Percentiles rank a stretch among this genome's conserved stretches.
Evolutionary conservation across 2,329 filamentous ascomycete species (phyloP).

Genomic region (Fusarium verticillioides): DNA sequence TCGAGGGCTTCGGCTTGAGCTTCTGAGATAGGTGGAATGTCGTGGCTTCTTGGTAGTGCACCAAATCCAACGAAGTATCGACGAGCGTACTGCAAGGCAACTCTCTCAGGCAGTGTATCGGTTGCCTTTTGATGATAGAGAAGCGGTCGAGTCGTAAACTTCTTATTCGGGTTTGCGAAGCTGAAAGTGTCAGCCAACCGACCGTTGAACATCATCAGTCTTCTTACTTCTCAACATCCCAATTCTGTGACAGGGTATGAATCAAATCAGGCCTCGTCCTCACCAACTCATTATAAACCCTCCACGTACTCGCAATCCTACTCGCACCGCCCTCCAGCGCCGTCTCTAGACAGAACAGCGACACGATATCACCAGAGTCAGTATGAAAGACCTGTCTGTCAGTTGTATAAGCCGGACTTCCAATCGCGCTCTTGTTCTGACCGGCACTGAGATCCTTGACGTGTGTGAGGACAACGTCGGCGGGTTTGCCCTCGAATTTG

Average conservation of each 20-base stretch:
- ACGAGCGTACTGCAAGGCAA: slow-evolving; percentile 24
- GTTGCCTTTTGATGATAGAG: slow-evolving; percentile 19
- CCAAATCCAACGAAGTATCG: slow-evolving; percentile 37
- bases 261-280: slow-evolving; percentile 67
- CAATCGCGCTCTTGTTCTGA: slow-evolving; percentile 55
- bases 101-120: neutral
- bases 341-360: slow-evolving; percentile 65
- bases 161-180: slow-evolving; percentile 19
- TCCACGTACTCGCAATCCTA: slow-evolving; percentile 65
- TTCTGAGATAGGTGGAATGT: slow-evolving; percentile 65
- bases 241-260: slow-evolving; percentile 61
- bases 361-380: slow-evolving; percentile 67
- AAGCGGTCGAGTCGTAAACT: slow-evolving; percentile 10
- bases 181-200: neutral
- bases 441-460: slow-evolving; percentile 69
- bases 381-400: slow-evolving; percentile 73
- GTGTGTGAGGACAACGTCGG: slow-evolving; percentile 58
- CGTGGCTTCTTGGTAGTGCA: slow-evolving; percentile 56
- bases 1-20: slow-evolving; percentile 64
- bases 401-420: slow-evolving; percentile 65
- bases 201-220: rapidly evolving
- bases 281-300: slow-evolving; percentile 71
- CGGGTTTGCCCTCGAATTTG: slow-evolving; percentile 55
- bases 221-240: slow-evolving; percentile 54
- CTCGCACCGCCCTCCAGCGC: slow-evolving; percentile 64